Evolutionary conservation across 1,284 basidiomycete genomes (phyloP).

Genomic region (Moesziomyces parantarcticus): DNA sequence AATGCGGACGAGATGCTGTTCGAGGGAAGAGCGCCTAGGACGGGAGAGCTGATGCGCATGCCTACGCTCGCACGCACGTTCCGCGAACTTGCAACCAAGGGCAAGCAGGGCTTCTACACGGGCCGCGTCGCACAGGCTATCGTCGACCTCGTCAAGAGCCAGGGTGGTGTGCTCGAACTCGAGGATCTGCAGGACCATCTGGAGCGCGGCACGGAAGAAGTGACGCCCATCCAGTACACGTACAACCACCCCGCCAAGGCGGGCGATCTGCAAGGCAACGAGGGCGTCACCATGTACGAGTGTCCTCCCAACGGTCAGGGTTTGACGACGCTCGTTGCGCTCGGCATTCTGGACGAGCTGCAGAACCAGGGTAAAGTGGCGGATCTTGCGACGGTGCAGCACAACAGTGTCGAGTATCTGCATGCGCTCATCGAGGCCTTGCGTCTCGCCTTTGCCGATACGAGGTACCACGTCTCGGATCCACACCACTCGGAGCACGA

Average conservation of each 20-base stretch:
- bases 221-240: conserved; percentile 89
- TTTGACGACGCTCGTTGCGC: conserved; percentile 88
- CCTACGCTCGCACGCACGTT: conserved; percentile 86
- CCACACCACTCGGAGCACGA: conserved; percentile 77
- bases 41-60: conserved; percentile 68
- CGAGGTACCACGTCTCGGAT: conserved; percentile 87
- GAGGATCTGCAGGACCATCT: conserved; percentile 83
- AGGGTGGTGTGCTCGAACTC: conserved; percentile 89
- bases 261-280: conserved; percentile 69
- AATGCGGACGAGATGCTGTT: conserved; percentile 85
- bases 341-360: conserved; percentile 89
- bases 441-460: conserved; percentile 83
- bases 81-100: conserved; percentile 79
- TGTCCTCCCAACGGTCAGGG: conserved; percentile 96
- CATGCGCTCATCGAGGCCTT: conserved; percentile 84
- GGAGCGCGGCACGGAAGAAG: conserved; percentile 74
- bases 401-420: conserved; percentile 87
- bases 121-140: conserved; percentile 88
- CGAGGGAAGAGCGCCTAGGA: conserved; percentile 75
- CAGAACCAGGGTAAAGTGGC: conserved; percentile 79
- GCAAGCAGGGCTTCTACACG: conserved; percentile 91
- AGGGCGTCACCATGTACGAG: conserved; percentile 71
- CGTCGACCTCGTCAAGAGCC: conserved; percentile 77
- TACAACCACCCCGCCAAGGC: conserved; percentile 71
- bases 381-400: conserved; percentile 80